phyloP scores from a whole-genome alignment of 768 basidiomycete genomes.

The Xanthoconium purpureum region DNA sequence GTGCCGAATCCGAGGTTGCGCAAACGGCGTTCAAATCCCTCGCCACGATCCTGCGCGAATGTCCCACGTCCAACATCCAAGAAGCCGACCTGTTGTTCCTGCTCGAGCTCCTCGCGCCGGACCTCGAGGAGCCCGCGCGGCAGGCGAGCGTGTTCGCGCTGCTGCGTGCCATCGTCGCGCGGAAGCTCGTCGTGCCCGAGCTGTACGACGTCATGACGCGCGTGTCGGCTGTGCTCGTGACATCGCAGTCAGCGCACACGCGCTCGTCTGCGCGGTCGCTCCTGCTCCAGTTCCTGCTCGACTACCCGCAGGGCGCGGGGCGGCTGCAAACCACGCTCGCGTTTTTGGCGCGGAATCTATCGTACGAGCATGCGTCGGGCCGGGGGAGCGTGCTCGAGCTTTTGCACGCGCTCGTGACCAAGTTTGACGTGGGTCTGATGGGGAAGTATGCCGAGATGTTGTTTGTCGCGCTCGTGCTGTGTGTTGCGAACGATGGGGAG shows the following conservation, averaged over 20 bases:
- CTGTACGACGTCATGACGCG: constrained; percentile 97
- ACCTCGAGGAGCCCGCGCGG: constrained; percentile 84
- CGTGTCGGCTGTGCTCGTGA: constrained; percentile 88
- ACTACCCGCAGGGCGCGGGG: constrained; percentile 95
- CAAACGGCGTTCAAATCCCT: constrained; percentile 88
- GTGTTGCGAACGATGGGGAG: constrained; percentile 91
- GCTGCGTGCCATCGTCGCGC: constrained; percentile 84
- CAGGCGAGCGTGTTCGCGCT: constrained; percentile 86
- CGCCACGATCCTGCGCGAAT: constrained; percentile 86
- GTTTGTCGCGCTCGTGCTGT: constrained; percentile 90
- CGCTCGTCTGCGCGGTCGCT: constrained; percentile 89
- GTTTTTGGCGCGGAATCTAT: constrained; percentile 88
- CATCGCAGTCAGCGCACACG: constrained; percentile 85
- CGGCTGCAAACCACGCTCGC: constrained; percentile 84
- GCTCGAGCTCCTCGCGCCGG: constrained; percentile 81
- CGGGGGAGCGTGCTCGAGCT: constrained; percentile 93
- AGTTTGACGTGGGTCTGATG: constrained; percentile 75
- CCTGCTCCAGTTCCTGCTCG: constrained; percentile 89
- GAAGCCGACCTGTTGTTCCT: constrained; percentile 88
- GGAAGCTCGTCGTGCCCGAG: constrained; percentile 92
- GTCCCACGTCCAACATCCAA: constrained; percentile 73
- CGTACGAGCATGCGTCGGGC: constrained; percentile 88
- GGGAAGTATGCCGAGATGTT: constrained; percentile 83
- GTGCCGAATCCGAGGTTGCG: constrained; percentile 84
- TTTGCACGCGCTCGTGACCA: constrained; percentile 75